phyloP scores from a whole-genome alignment of 2,329 filamentous ascomycete species.

The Xylariomycetidae sp. region DNA sequence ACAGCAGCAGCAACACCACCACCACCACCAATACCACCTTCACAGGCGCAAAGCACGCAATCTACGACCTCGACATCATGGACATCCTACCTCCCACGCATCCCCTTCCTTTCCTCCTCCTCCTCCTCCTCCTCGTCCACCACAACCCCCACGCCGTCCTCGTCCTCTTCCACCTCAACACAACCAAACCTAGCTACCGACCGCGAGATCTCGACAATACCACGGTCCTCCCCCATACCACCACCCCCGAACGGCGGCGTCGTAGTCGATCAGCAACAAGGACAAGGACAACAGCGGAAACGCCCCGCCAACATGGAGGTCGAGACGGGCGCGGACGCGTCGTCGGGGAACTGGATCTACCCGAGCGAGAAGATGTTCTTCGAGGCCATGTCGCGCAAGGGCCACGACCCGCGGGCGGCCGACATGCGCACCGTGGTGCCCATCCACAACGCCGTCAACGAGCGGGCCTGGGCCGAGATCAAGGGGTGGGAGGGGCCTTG shows the following conservation, averaged over 20 bases:
- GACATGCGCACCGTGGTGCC: constrained; percentile 93
- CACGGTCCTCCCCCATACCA: constrained; percentile 50
- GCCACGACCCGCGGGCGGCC: constrained; percentile 61
- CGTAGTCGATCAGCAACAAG: constrained; percentile 13
- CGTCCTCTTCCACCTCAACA: constrained; percentile 7
- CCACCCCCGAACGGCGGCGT: constrained; percentile 30
- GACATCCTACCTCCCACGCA: constrained; percentile 37
- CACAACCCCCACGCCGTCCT: not conserved
- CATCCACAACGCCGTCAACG: constrained; percentile 98
- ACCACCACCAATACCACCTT: constrained; percentile 25
- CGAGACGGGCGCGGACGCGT: constrained; percentile 66
- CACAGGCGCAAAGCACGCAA: no score
- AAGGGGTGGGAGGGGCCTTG: constrained; percentile 78
- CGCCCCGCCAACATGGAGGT: constrained; percentile 63
- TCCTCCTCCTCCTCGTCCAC: constrained; percentile 13
- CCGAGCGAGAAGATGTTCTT: constrained; percentile 98
- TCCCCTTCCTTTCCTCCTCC: constrained; percentile 35
- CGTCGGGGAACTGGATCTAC: constrained; percentile 91
- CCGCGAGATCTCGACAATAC: constrained; percentile 77
- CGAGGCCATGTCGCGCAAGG: constrained; percentile 91
- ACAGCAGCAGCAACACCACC: constrained; percentile 20
- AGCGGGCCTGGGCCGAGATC: constrained; percentile 92
- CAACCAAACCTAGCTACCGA: constrained; percentile 50
- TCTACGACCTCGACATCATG: constrained; percentile 37
- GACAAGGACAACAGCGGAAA: no score